Percentiles rank a stretch among this genome's conserved stretches.
Evolutionary conservation across 805 yeast genomes (phyloP).

Genomic region (Brettanomyces custersianus): DNA sequence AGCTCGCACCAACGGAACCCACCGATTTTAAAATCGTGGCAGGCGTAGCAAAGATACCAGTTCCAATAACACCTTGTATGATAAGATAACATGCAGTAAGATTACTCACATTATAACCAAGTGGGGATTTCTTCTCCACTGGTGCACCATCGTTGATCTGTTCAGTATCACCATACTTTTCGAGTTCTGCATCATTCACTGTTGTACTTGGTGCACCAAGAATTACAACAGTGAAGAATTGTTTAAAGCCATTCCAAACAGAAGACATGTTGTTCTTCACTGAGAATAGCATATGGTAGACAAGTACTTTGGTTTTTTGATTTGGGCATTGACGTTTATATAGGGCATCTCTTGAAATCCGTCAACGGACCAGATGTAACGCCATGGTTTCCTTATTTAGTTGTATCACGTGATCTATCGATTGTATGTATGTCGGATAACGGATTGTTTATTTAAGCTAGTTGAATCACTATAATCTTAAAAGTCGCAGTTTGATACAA

Average conservation of each 20-base stretch:
- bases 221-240: background rate
- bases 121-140: constrained; percentile 27
- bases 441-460: no score
- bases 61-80: constrained; percentile 64
- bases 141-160: constrained; percentile 28
- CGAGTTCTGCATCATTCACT: background rate
- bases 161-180: constrained; percentile 1
- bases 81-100: constrained; percentile 49
- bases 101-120: constrained; percentile 28
- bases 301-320: no score
- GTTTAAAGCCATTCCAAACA: background rate
- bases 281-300: no score
- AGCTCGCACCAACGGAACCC: constrained; percentile 35
- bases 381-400: no score
- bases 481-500: no score
- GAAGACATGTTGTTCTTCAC: background rate
- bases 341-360: no score
- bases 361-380: no score
- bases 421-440: no score
- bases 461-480: no score
- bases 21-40: constrained; percentile 41
- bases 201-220: background rate
- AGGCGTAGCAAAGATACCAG: constrained; percentile 70
- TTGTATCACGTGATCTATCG: no score
- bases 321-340: no score